These are phyloP conservation scores for Pichia sp. DNA, from an alignment of 1,139 yeast species.

Conservation along the genomic window DNA sequence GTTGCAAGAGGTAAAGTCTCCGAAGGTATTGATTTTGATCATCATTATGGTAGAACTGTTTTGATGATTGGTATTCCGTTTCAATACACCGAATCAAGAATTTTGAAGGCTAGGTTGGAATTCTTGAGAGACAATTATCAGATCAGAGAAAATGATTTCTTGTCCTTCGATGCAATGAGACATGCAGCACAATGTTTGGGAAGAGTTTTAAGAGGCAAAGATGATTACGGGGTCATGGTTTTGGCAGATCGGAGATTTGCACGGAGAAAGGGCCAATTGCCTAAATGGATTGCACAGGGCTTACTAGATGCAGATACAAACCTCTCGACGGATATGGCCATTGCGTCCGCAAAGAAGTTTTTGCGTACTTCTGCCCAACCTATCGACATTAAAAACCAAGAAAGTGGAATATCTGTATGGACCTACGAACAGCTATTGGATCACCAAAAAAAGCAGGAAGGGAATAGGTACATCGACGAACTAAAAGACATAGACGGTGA, in stretches of 20 bases:
- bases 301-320: slow-evolving; percentile 87
- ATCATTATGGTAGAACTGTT: slow-evolving; percentile 96
- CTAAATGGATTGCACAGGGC: slow-evolving; percentile 96
- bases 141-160: slow-evolving; percentile 86
- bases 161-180: slow-evolving; percentile 98
- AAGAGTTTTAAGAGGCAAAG: slow-evolving; percentile 93
- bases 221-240: slow-evolving; percentile 98
- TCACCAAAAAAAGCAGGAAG: slow-evolving; percentile 52
- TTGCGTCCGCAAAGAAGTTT: slow-evolving; percentile 90
- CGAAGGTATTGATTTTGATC: slow-evolving; percentile 99
- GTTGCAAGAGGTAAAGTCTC: slow-evolving; percentile 99
- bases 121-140: slow-evolving; percentile 89
- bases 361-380: slow-evolving; percentile 94
- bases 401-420: slow-evolving; percentile 89
- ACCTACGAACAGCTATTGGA: slow-evolving; percentile 61
- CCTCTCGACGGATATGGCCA: slow-evolving; percentile 94
- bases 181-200: slow-evolving; percentile 99
- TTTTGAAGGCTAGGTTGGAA: slow-evolving; percentile 88
- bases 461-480: slow-evolving; percentile 7
- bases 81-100: slow-evolving; percentile 96
- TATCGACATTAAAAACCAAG: slow-evolving; percentile 82
- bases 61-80: slow-evolving; percentile 98
- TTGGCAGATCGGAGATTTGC: slow-evolving; percentile 91
- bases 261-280: slow-evolving; percentile 79
- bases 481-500: slow-evolving; percentile 12